phyloP scores from a whole-genome alignment of 192 early-diverging fungal genomes.

The Thamnidium elegans region DNA sequence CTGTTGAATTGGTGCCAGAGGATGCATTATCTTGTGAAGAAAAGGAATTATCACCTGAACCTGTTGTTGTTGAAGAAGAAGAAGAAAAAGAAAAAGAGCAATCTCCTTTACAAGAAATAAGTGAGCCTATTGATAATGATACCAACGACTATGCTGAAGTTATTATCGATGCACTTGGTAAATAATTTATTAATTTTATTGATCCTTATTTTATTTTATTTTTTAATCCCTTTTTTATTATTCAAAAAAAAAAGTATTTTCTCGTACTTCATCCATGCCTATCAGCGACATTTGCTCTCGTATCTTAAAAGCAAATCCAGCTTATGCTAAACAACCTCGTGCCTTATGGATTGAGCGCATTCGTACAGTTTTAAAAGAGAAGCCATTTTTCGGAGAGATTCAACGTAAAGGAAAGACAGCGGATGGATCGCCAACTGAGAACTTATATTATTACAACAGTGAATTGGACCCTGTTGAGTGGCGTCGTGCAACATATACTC shows the following conservation, averaged over 20 bases:
- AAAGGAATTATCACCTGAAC: slow-evolving; percentile 8
- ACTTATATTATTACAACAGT: slow-evolving; percentile 51
- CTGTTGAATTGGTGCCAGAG: background rate
- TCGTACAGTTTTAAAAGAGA: slow-evolving; percentile 35
- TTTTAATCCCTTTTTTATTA: background rate
- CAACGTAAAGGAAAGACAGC: slow-evolving; percentile 54
- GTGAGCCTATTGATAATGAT: slow-evolving; percentile 16
- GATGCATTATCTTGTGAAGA: background rate
- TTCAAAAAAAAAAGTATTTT: slow-evolving; percentile 34
- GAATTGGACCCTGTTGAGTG: slow-evolving; percentile 52
- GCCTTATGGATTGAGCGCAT: slow-evolving; percentile 40
- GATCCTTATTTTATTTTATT: background rate
- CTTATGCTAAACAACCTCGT: slow-evolving; percentile 28
- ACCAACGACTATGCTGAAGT: slow-evolving; percentile 42
- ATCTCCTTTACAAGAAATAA: slow-evolving; percentile 4
- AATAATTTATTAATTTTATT: background rate
- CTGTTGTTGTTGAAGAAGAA: background rate
- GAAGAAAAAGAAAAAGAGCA: background rate
- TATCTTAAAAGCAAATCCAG: slow-evolving; percentile 46
- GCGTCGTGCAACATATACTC: slow-evolving; percentile 48
- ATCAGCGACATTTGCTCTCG: slow-evolving; percentile 49
- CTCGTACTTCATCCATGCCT: slow-evolving; percentile 53
- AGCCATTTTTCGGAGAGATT: slow-evolving; percentile 50
- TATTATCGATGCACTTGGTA: slow-evolving; percentile 51
- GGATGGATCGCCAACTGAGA: slow-evolving; percentile 51